phyloP scores from a whole-genome alignment of 2,329 filamentous ascomycete species.

The Decorospora gaudefroyi region DNA sequence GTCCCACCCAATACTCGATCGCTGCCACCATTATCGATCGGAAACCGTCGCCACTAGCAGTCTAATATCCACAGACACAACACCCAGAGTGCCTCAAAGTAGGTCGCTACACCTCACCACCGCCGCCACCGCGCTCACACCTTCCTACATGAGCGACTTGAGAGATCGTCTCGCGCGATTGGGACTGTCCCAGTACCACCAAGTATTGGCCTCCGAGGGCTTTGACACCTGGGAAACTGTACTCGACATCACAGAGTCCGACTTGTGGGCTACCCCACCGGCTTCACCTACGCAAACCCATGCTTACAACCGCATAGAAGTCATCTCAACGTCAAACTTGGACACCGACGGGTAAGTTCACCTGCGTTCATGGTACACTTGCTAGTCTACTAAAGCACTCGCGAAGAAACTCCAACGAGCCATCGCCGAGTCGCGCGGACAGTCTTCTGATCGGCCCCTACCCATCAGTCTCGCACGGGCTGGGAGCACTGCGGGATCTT shows the following conservation, averaged over 20 bases:
- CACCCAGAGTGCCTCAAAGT: conserved; percentile 6
- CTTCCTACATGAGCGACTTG: conserved; percentile 65
- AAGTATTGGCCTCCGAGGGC: conserved; percentile 73
- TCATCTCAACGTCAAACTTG: conserved; percentile 75
- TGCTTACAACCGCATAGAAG: conserved; percentile 57
- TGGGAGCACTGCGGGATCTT: conserved; percentile 59
- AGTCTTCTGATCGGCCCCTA: conserved; percentile 45
- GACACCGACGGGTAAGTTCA: conserved; percentile 72
- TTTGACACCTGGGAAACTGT: conserved; percentile 86
- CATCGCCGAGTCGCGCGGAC: conserved; percentile 73
- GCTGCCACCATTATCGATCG: conserved; percentile 9
- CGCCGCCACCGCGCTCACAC: conserved; percentile 11
- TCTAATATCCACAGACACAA: conserved; percentile 47
- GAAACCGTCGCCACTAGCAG: conserved; percentile 26
- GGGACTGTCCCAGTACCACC: conserved; percentile 77
- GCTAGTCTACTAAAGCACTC: conserved; percentile 7
- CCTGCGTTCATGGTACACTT: not conserved
- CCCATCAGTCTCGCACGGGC: conserved; percentile 51
- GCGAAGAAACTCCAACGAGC: conserved; percentile 77
- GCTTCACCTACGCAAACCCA: not conserved
- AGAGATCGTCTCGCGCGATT: conserved; percentile 71
- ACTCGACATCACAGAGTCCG: conserved; percentile 80
- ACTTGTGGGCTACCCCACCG: conserved; percentile 63
- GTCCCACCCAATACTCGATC: conserved; percentile 21
- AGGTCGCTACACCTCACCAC: conserved; percentile 13